phyloP scores from a whole-genome alignment of 169 alveolate species.

The Plasmodium blacklocki region DNA sequence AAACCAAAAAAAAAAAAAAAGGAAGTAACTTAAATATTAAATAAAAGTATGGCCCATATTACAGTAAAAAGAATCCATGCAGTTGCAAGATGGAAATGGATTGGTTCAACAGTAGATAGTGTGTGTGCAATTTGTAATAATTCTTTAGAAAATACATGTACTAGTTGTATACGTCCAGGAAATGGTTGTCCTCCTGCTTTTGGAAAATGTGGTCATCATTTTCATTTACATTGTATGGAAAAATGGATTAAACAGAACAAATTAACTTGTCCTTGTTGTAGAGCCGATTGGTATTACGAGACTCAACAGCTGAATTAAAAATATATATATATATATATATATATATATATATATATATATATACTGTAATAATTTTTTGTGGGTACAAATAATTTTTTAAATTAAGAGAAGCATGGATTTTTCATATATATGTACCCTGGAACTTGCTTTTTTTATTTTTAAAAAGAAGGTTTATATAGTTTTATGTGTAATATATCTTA shows the following conservation, averaged over 20 bases:
- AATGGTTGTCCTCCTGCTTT: slow-evolving; percentile 88
- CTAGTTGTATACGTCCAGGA: slow-evolving; percentile 87
- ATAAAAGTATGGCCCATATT: slow-evolving; percentile 77
- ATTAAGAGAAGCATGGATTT: too few relatives aligned
- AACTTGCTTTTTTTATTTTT: too few relatives aligned
- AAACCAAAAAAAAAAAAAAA: neutral
- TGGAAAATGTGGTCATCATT: slow-evolving; percentile 88
- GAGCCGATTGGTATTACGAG: slow-evolving; percentile 73
- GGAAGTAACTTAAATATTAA: neutral
- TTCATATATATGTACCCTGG: too few relatives aligned
- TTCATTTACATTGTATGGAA: slow-evolving; percentile 88
- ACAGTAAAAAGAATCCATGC: slow-evolving; percentile 84
- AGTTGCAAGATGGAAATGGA: slow-evolving; percentile 88
- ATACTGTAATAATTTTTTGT: too few relatives aligned
- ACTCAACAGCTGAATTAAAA: slow-evolving; percentile 21
- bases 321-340: neutral
- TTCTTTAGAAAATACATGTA: slow-evolving; percentile 86
- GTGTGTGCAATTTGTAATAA: slow-evolving; percentile 87
- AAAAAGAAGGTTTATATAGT: too few relatives aligned
- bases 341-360: neutral
- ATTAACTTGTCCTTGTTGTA: slow-evolving; percentile 71
- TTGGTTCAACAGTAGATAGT: slow-evolving; percentile 83
- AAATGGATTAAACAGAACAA: slow-evolving; percentile 81
- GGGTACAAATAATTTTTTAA: too few relatives aligned
- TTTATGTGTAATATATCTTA: too few relatives aligned